phyloP scores from a whole-genome alignment of 176 grass and related monocot genomes.

The Hordeum marinum region DNA sequence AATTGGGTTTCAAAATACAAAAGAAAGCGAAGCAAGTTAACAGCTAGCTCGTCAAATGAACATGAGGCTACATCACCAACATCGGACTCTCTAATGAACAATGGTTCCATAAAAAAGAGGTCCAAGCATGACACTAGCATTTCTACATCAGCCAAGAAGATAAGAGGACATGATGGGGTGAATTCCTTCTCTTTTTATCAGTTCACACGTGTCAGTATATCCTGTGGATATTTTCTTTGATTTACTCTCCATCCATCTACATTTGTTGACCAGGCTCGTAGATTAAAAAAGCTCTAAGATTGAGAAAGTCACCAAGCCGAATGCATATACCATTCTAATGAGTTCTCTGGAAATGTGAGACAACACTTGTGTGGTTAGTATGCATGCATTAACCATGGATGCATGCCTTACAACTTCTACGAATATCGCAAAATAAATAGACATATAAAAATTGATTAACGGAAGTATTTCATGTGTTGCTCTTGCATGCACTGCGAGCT shows the following conservation, averaged over 20 bases:
- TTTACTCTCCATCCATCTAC: conserved; percentile 11
- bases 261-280: background rate
- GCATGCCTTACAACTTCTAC: background rate
- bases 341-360: background rate
- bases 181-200: conserved; percentile 43
- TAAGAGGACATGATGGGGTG: conserved; percentile 93
- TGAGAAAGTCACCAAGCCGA: background rate
- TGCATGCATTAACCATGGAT: background rate
- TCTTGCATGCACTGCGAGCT: background rate
- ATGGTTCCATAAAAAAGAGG: conserved; percentile 55
- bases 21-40: conserved; percentile 70
- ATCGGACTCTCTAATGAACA: conserved; percentile 36
- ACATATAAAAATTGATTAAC: background rate
- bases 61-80: conserved; percentile 53
- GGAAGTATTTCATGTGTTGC: background rate
- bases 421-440: background rate
- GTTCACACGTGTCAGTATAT: conserved; percentile 7
- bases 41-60: conserved; percentile 54
- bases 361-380: background rate
- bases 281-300: background rate
- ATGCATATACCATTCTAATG: background rate
- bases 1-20: conserved; percentile 84
- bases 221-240: conserved; percentile 12
- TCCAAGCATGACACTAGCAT: conserved; percentile 43
- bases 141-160: conserved; percentile 50